Conservation (phyloP, 768 basidiomycete species). For the Cystoderma amianthinum region DNA sequence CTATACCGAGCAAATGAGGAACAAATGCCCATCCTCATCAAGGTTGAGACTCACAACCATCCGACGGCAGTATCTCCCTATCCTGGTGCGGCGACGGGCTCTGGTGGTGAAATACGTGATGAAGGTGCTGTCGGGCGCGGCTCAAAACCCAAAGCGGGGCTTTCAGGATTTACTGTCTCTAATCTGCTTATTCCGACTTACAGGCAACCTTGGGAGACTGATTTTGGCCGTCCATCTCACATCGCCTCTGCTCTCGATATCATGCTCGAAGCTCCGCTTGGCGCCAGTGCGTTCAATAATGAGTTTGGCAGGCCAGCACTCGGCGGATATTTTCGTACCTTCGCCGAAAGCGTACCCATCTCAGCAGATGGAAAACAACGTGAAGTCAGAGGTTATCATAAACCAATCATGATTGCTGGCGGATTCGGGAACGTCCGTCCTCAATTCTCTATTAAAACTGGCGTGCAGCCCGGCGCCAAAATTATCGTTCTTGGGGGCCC, state of each 20-base stretch:
- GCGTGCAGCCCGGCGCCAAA: slow-evolving; percentile 76
- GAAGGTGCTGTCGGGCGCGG: slow-evolving; percentile 95
- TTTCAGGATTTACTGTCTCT: slow-evolving; percentile 89
- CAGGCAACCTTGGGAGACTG: slow-evolving; percentile 92
- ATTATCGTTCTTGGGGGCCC: slow-evolving; percentile 93
- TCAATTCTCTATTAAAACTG: slow-evolving; percentile 70
- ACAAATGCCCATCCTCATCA: slow-evolving; percentile 84
- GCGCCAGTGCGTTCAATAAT: slow-evolving; percentile 95
- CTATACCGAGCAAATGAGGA: slow-evolving; percentile 58
- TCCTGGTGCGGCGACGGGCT: slow-evolving; percentile 97
- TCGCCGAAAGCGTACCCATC: slow-evolving; percentile 68
- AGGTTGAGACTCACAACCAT: slow-evolving; percentile 99
- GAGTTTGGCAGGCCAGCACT: slow-evolving; percentile 95
- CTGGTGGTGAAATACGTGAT: slow-evolving; percentile 97
- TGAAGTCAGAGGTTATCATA: slow-evolving; percentile 94
- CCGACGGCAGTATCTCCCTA: slow-evolving; percentile 98
- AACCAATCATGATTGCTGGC: slow-evolving; percentile 99
- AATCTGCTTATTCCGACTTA: slow-evolving; percentile 90
- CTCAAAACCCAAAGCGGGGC: slow-evolving; percentile 93
- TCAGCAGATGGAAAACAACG: slow-evolving; percentile 34
- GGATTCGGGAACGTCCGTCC: slow-evolving; percentile 92
- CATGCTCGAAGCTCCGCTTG: slow-evolving; percentile 95
- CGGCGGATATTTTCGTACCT: slow-evolving; percentile 92
- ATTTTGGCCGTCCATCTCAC: slow-evolving; percentile 85
- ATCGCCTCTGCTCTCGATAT: slow-evolving; percentile 93